A percentile compares a stretch with the other conserved stretches of the same genome.
Evolutionary conservation across 257 asterid genomes (phyloP).

Genomic region (Phtheirospermum japonicum): DNA sequence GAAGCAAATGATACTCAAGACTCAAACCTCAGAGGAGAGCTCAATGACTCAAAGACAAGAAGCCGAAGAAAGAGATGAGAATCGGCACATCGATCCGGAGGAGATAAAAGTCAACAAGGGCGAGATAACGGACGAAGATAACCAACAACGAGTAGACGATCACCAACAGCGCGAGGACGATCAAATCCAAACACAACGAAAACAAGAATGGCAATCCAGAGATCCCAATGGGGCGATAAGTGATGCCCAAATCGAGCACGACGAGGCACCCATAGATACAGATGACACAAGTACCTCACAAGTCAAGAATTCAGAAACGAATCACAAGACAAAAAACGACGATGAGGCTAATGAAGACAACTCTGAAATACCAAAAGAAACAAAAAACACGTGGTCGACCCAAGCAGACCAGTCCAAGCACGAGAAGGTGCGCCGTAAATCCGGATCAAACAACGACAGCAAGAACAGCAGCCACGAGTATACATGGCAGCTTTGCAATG

Average conservation of each 20-base stretch:
- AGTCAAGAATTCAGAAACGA: too few species aligned
- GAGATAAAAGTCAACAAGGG: neutral
- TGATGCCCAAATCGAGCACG: slow-evolving; percentile 59
- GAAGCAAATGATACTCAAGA: slow-evolving; percentile 39
- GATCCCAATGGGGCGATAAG: slow-evolving; percentile 50
- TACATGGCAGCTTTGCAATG: slow-evolving; percentile 70
- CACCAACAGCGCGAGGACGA: slow-evolving; percentile 63
- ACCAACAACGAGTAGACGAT: slow-evolving; percentile 47
- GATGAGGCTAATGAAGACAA: slow-evolving; percentile 28
- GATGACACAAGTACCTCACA: too few species aligned
- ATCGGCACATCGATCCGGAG: slow-evolving; percentile 20
- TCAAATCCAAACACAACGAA: slow-evolving; percentile 35
- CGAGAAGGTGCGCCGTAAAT: slow-evolving; percentile 66
- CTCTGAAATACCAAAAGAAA: slow-evolving; percentile 49
- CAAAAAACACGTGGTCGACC: slow-evolving; percentile 68
- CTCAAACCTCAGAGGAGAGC: slow-evolving; percentile 52
- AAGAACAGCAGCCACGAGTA: slow-evolving; percentile 28
- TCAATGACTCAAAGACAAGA: slow-evolving; percentile 41
- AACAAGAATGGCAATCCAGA: slow-evolving; percentile 23
- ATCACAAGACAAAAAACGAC: neutral
- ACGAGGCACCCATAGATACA: slow-evolving; percentile 35
- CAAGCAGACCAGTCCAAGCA: slow-evolving; percentile 69
- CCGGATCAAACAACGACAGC: slow-evolving; percentile 38
- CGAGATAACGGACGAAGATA: slow-evolving; percentile 61
- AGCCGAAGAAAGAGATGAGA: slow-evolving; percentile 28